phyloP scores from a whole-genome alignment of 2,329 filamentous ascomycete species.

The Fusarium camptoceras region DNA sequence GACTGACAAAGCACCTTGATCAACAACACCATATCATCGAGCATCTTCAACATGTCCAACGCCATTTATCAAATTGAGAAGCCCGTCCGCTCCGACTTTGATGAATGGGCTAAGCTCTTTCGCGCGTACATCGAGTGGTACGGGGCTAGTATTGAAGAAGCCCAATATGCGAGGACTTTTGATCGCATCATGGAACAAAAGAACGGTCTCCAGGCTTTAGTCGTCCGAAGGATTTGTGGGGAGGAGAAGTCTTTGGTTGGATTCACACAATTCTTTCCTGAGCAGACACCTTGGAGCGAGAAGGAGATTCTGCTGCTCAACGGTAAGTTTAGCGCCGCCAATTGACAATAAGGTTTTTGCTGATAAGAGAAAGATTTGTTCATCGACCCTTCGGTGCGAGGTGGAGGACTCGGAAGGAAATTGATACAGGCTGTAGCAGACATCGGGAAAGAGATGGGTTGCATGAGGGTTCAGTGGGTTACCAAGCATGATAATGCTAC shows the following conservation, averaged over 20 bases:
- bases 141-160: slow-evolving; percentile 18
- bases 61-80: slow-evolving; percentile 14
- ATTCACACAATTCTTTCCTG: slow-evolving; percentile 34
- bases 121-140: slow-evolving; percentile 33
- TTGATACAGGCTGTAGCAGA: slow-evolving; percentile 27
- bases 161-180: slow-evolving; percentile 21
- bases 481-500: slow-evolving; percentile 31
- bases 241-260: slow-evolving; percentile 5
- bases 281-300: slow-evolving; percentile 36
- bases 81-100: slow-evolving; percentile 10
- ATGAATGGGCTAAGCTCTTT: slow-evolving; percentile 27
- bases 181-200: slow-evolving; percentile 25
- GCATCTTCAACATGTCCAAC: neutral
- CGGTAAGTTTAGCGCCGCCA: neutral
- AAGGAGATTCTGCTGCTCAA: slow-evolving; percentile 31
- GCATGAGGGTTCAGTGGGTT: slow-evolving; percentile 32
- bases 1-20: neutral
- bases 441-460: slow-evolving; percentile 20
- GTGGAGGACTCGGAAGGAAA: slow-evolving; percentile 18
- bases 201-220: slow-evolving; percentile 18
- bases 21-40: accelerated
- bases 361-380: slow-evolving; percentile 21
- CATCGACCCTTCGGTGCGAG: slow-evolving; percentile 6
- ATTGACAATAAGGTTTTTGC: accelerated
- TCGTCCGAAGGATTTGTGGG: neutral